Evolutionary conservation across 2,329 filamentous ascomycete species (phyloP).

Genomic region (Ophiostoma australiae): DNA sequence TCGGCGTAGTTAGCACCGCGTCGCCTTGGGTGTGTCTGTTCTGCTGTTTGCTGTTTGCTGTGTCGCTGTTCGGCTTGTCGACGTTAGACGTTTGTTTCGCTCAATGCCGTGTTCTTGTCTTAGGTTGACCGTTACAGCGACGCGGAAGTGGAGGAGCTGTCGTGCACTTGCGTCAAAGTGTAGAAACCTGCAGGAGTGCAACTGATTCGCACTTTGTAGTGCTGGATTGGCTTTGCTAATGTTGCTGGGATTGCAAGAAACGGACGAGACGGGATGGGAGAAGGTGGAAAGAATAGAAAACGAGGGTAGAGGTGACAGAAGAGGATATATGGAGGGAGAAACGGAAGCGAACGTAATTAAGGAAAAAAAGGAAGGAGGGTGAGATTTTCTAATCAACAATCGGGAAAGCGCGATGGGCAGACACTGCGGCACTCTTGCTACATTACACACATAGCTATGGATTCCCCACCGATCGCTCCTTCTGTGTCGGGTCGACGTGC

Average conservation of each 20-base stretch:
- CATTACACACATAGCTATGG: neutral
- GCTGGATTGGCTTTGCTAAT: neutral
- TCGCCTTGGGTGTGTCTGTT: slow-evolving; percentile 7
- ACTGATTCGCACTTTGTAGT: neutral
- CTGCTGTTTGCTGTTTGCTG: neutral
- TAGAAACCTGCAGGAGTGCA: neutral
- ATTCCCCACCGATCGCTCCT: neutral
- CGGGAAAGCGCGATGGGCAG: neutral
- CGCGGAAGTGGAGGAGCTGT: slow-evolving; percentile 8
- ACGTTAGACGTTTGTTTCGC: neutral
- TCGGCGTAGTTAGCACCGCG: slow-evolving; percentile 18
- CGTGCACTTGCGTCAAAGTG: neutral
- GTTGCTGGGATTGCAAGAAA: neutral
- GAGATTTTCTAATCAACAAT: slow-evolving; percentile 8
- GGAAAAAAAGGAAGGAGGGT: neutral
- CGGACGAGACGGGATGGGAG: neutral
- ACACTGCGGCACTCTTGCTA: neutral
- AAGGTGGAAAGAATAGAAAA: neutral
- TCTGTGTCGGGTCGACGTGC: neutral
- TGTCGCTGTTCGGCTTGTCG: neutral
- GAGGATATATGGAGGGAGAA: neutral
- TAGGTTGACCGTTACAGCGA: neutral
- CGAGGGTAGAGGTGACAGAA: neutral
- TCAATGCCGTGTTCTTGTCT: neutral
- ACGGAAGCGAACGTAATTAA: neutral